These are phyloP conservation scores for Lactarius hengduanensis DNA, from an alignment of 768 basidiomycete species.

Conservation along the genomic window DNA sequence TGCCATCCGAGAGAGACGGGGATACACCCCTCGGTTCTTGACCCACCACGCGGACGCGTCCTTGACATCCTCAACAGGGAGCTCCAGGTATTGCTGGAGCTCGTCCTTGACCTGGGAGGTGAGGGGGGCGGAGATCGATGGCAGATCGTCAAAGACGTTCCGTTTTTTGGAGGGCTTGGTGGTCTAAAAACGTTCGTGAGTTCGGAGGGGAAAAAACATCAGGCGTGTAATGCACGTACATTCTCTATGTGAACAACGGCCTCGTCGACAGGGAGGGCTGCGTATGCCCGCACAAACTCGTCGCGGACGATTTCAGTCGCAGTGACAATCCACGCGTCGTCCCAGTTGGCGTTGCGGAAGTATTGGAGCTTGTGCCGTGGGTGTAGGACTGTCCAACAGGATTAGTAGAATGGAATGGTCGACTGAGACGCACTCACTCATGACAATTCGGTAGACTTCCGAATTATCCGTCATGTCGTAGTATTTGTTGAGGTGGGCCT, in stretches of 20 bases:
- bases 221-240: too few relatives aligned
- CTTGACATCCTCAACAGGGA: background rate
- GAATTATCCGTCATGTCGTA: conserved; percentile 6
- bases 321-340: conserved; percentile 34
- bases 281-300: conserved; percentile 7
- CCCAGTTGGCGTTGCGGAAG: conserved; percentile 36
- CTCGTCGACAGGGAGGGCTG: too few relatives aligned
- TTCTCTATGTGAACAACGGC: too few relatives aligned
- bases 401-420: too few relatives aligned
- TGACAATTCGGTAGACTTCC: conserved; percentile 9
- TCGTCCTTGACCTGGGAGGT: background rate
- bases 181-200: too few relatives aligned
- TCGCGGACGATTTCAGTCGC: conserved; percentile 22
- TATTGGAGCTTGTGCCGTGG: conserved; percentile 39
- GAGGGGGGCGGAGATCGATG: background rate
- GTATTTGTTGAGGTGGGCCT: background rate
- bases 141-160: conserved; percentile 2
- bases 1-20: conserved; percentile 9
- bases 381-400: conserved; percentile 35
- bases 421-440: background rate
- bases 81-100: background rate
- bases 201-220: too few relatives aligned
- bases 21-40: background rate
- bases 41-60: conserved; percentile 1
- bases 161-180: too few relatives aligned